Base-by-base conservation (phyloP, 2,329 filamentous ascomycete genomes). In the Colletotrichum cereale region DNA sequence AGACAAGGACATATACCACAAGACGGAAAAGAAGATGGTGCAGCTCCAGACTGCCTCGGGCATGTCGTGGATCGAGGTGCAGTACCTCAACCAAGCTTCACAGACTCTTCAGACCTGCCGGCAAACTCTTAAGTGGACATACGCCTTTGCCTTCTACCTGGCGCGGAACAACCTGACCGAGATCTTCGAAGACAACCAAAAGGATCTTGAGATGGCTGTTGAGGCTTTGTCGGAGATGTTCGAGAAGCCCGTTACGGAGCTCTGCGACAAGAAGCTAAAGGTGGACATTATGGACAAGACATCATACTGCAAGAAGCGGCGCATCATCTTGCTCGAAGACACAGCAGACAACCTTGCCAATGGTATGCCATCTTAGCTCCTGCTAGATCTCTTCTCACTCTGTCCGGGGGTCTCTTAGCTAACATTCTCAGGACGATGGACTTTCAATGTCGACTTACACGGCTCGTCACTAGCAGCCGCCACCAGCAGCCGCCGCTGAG, bases 241-340 rank as follows among this genome's bases (percentile, higher is more conserved):
- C 75, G 96, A 99, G 87, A 98, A 97, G 85, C 94, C 95, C 0
- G 94, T 96, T n/a, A 85, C 90, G 50, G 95, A 98, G 77, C 86
- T 99, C 24, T 89, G 94, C 5, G 90, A 92, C 56, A 80, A 94
- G n/a, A 97, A 97, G 82, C 86, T 98, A 71, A 98, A 98, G 84
- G 94, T 97, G 8, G 96, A 98, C 75, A 99, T 99, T 79, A 93
- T 99, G 90, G 96, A 99, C 82, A 98, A 98, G 87, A 99, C 96
- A 5, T 90, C 95, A 0, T 99, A 99, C 81, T 99, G 97, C 84
- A 97, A 93, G 81, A 96, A 96, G 82, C 89, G 96, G 65, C 89
- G 96, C 55, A 88, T 98, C 31, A 98, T 98, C 74, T 81, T 99
- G 12, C 86, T 99, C 26, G 94, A 95, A 66, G 94, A 98, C 77